Conservation (phyloP, 768 basidiomycete species). For the Sarcodon sp. region DNA sequence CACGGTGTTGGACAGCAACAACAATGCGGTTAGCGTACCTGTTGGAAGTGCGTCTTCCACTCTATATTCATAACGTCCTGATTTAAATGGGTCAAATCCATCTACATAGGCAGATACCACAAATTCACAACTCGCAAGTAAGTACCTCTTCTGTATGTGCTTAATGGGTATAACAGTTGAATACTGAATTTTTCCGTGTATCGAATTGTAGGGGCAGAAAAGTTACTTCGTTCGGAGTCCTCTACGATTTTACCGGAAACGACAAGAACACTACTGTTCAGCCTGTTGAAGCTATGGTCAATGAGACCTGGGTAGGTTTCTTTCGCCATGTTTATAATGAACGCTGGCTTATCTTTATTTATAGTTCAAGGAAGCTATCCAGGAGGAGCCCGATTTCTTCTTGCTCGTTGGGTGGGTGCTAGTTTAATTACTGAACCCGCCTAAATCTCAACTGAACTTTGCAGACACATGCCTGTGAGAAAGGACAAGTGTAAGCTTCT, state of each 20-base stretch:
- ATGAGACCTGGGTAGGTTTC: constrained; percentile 57
- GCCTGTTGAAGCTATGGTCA: constrained; percentile 58
- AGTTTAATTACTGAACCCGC: neutral
- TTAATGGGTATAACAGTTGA: neutral
- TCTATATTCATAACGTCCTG: neutral
- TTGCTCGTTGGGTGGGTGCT: constrained; percentile 48
- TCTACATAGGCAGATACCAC: constrained; percentile 37
- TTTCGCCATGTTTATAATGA: neutral
- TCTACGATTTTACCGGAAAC: constrained; percentile 69
- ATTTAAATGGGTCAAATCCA: neutral
- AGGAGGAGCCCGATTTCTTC: constrained; percentile 76
- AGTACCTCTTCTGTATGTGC: constrained; percentile 7
- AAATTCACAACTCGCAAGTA: constrained; percentile 71
- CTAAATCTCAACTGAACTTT: neutral
- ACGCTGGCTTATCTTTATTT: neutral
- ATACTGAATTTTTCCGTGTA: neutral
- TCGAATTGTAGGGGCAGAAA: constrained; percentile 36
- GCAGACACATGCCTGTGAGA: constrained; percentile 74
- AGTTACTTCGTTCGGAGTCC: constrained; percentile 71
- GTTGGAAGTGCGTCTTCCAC: constrained; percentile 24
- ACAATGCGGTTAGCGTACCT: constrained; percentile 23
- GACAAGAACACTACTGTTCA: constrained; percentile 66
- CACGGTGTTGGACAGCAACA: constrained; percentile 37
- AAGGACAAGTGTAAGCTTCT: constrained; percentile 45
- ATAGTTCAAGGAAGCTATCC: constrained; percentile 68